Evolutionary conservation across 2,329 filamentous ascomycete genomes (phyloP), one percentile per base, ranked within the genome.

Genomic region (Mycosphaerella arachidis): DNA sequence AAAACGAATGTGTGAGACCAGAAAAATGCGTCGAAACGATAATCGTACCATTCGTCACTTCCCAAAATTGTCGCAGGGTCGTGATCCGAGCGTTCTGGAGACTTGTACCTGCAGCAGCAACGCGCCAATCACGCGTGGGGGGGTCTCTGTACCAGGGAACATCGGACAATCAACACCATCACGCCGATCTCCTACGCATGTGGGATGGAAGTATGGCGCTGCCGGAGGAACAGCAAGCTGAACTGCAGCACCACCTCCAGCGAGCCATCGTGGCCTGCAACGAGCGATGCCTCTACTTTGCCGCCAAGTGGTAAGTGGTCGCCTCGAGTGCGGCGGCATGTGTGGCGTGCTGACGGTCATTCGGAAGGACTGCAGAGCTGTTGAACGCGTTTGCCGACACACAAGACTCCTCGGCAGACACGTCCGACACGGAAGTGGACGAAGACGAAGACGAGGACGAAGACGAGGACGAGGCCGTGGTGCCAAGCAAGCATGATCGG

Each of bases 221-320:
- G 27, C 75, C 78, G 31, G 67, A 65, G 57, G 73, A 74, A 55
- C 78, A 81, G 51, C 72, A 74, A 59, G 74, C 75, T 54, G 87
- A 91, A 71, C 80, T 95, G 62, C 86, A 88, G 70, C 83, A 82
- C 40, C 85, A 90, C 35, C 82, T 97, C 48, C 91, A 96, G 73
- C 88, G 92, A 70, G 91, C 93, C 31, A 88, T 94, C 3, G 82
- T 94, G 27, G 92, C 92, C 72, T 97, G 92, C 78, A 96, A 92
- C 1, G 94, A 99, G 73, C 83, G 94, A 74, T 96, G 94, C 74
- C 83, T 99, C 12, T 97, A 97, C 72, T 92, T 97, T 70, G 94
- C 93, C 6, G 88, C 94, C 30, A 97, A 97, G 86, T 99, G 94
- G 94, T 96, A 71, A 13, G 40, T 70, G 60, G 29, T 24, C 1